These are phyloP conservation scores for Erysiphe pulchra DNA, from an alignment of 2,329 filamentous ascomycete genomes.

Conservation along the genomic window DNA sequence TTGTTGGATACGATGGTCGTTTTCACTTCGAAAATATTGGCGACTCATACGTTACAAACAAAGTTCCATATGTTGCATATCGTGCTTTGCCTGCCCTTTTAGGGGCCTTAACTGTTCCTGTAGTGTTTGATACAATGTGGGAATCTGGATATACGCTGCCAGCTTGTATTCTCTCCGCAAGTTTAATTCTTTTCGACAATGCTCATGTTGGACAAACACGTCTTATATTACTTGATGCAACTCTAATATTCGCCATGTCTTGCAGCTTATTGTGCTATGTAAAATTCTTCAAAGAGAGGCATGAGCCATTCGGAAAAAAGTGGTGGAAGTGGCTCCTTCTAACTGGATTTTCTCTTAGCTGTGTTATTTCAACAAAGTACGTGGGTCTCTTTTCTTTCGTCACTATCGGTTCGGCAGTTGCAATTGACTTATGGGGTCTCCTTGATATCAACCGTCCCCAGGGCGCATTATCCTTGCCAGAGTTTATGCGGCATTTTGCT, in stretches of 20 bases:
- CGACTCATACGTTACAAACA: slow-evolving; percentile 91
- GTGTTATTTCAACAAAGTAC: slow-evolving; percentile 96
- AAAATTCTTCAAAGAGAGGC: slow-evolving; percentile 89
- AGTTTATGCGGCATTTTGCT: slow-evolving; percentile 72
- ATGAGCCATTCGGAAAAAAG: slow-evolving; percentile 71
- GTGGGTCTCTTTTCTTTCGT: slow-evolving; percentile 92
- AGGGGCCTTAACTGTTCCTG: slow-evolving; percentile 79
- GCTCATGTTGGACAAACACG: slow-evolving; percentile 93
- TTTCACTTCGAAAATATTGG: slow-evolving; percentile 99
- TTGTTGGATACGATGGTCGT: slow-evolving; percentile 86
- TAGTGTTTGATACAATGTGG: slow-evolving; percentile 97
- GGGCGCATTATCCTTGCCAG: slow-evolving; percentile 51
- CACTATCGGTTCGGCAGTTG: slow-evolving; percentile 79
- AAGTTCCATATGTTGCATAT: slow-evolving; percentile 91
- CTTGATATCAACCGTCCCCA: slow-evolving; percentile 67
- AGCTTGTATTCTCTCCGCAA: slow-evolving; percentile 65
- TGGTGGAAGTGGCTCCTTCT: slow-evolving; percentile 99
- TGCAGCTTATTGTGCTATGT: slow-evolving; percentile 84
- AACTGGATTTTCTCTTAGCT: slow-evolving; percentile 83
- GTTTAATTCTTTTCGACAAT: slow-evolving; percentile 82
- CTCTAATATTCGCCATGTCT: slow-evolving; percentile 85
- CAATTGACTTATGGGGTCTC: slow-evolving; percentile 87
- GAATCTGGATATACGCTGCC: slow-evolving; percentile 94
- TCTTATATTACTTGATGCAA: slow-evolving; percentile 82
- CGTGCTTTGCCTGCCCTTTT: slow-evolving; percentile 78